These are phyloP conservation scores for Roridomyces roridus DNA, from an alignment of 768 basidiomycete species.

Conservation along the genomic window DNA sequence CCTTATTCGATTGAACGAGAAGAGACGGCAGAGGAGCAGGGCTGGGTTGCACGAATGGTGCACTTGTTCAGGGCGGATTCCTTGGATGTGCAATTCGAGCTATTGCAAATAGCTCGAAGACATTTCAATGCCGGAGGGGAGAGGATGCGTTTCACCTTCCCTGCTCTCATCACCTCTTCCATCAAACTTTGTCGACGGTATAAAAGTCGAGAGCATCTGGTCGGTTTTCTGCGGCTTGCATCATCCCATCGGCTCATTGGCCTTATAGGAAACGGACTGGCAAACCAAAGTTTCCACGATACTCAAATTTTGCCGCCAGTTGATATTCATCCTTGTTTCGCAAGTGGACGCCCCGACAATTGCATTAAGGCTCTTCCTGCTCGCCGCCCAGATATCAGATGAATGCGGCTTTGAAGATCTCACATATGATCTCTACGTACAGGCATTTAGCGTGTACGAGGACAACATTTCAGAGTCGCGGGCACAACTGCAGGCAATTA, in stretches of 20 bases:
- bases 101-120: constrained; percentile 88
- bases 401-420: constrained; percentile 96
- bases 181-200: constrained; percentile 94
- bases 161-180: constrained; percentile 90
- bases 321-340: constrained; percentile 91
- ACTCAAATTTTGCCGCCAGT: constrained; percentile 93
- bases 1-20: constrained; percentile 75
- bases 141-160: constrained; percentile 96
- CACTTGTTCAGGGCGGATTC: constrained; percentile 93
- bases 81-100: constrained; percentile 89
- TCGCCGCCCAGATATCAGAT: constrained; percentile 94
- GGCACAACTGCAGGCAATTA: constrained; percentile 96
- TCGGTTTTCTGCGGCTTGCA: constrained; percentile 39
- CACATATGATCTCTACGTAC: constrained; percentile 96
- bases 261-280: constrained; percentile 81
- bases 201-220: constrained; percentile 79
- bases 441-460: constrained; percentile 97
- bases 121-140: constrained; percentile 94
- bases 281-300: constrained; percentile 83
- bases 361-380: constrained; percentile 92
- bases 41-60: constrained; percentile 98
- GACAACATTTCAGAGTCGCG: constrained; percentile 96
- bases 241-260: neutral
- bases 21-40: constrained; percentile 97
- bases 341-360: constrained; percentile 93